Base-by-base conservation (phyloP, 2,329 filamentous ascomycete genomes). In the Trichoderma cornu-damae region DNA sequence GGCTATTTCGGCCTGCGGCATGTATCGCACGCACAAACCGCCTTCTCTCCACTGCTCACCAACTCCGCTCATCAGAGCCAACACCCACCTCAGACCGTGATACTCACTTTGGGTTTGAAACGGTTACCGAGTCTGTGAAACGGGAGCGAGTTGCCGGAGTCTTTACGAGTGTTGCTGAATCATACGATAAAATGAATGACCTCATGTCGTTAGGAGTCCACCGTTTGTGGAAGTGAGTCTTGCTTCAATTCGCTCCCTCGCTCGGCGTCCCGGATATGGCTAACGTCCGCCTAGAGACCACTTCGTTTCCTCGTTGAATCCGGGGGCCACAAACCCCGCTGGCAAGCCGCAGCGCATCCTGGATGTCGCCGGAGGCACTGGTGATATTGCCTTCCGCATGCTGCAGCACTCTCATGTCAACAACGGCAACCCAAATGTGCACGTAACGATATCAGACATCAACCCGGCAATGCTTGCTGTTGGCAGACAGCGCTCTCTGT, bases 181-280 rank as follows among this genome's bases (percentile, higher is more conserved):
- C 88, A 16, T 99, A 99, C 75, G 94, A 99, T 73, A 88, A 87
- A 61, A 99, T 99, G 94, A 99, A 99, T 76, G 94, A 99, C 72
- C 82, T 97, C 64, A 99, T 99, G 94, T 97, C 94, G 6, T 83
- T 99, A 47, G 94, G 94, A 56, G 92, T 96, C 75, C 94, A 99
- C 73, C 88, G 94, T 42, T 78, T 99, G 35, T 99, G 94, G 94
- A 99, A 87, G 83, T 83, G 65, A 49, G 79, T 72, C 14, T 46
- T 11, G 30, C 35, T 40, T 22, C 40, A 16, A 37, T n/a, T 44
- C 8, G 11, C 9, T 4, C 14, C 30, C 14, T 20, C 18, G 11
- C 32, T 24, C 8, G 4, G 6, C 16, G 35, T n/a, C 4, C 30
- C 8, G n/a, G 16, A 20, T 16, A 20, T 40, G 11, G 18, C 42